A percentile compares a stretch with the other conserved stretches of the same genome.
These are phyloP conservation scores for Candida nonsorbophila DNA, from an alignment of 805 yeast genomes.

Conservation along the genomic window DNA sequence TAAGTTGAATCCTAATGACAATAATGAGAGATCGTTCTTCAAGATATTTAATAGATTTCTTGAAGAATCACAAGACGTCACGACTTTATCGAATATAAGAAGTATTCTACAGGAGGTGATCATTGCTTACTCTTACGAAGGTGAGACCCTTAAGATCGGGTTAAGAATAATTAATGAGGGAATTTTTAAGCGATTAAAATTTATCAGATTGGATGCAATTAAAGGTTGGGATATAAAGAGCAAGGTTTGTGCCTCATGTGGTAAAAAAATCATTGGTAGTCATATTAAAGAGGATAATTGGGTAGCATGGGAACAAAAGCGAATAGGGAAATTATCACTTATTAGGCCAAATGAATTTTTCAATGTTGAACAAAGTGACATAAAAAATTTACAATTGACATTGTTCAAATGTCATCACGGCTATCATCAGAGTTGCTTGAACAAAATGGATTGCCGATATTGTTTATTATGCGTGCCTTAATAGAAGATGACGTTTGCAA, in stretches of 20 bases:
- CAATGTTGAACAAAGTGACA: no score
- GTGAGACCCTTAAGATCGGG: conserved; percentile 46
- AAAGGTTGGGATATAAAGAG: conserved; percentile 57
- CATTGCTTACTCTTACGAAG: conserved; percentile 60
- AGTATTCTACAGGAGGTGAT: conserved; percentile 59
- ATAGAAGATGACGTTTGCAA: neutral
- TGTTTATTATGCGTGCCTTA: conserved; percentile 18
- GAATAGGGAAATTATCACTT: no score
- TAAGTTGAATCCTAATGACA: conserved; percentile 14
- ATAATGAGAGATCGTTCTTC: conserved; percentile 38
- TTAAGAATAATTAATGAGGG: conserved; percentile 53
- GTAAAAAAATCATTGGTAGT: conserved; percentile 66
- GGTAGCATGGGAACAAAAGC: conserved; percentile 52
- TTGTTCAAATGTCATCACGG: conserved; percentile 65
- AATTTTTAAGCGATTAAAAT: conserved; percentile 42
- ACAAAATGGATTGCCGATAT: conserved; percentile 28
- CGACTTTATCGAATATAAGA: conserved; percentile 56
- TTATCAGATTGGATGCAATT: conserved; percentile 34
- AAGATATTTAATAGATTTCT: conserved; percentile 52
- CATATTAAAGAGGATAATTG: conserved; percentile 46
- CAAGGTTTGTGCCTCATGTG: conserved; percentile 70
- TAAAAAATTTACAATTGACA: conserved; percentile 30
- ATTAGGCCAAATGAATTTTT: no score
- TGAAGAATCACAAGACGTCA: conserved; percentile 39
- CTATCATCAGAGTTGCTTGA: conserved; percentile 56